phyloP scores from a whole-genome alignment of 768 basidiomycete genomes.

The Pisolithus sp. region DNA sequence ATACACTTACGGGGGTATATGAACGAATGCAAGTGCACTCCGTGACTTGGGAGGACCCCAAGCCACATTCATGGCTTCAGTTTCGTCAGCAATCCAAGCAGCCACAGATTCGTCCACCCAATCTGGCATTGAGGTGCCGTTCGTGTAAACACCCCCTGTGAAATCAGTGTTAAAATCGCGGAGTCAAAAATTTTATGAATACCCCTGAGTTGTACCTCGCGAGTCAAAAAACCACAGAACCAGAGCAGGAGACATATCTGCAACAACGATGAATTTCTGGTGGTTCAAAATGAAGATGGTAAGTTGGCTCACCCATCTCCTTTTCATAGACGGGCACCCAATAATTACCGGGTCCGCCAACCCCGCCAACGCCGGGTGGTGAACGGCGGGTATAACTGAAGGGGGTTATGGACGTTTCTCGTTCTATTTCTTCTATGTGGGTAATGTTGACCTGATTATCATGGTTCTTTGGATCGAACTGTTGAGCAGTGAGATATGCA shows the following conservation, averaged over 20 bases:
- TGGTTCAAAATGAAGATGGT: no score
- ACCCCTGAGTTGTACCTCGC: slow-evolving; percentile 35
- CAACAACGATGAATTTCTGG: neutral
- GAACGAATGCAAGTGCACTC: slow-evolving; percentile 63
- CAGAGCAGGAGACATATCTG: slow-evolving; percentile 42
- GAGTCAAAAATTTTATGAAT: neutral
- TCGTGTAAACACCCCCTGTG: slow-evolving; percentile 44
- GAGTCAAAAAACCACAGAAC: slow-evolving; percentile 78
- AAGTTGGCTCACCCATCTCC: slow-evolving; percentile 21
- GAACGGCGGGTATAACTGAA: slow-evolving; percentile 58
- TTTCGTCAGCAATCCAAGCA: slow-evolving; percentile 53
- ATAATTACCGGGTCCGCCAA: slow-evolving; percentile 61
- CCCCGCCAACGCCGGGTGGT: slow-evolving; percentile 57
- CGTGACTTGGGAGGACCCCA: slow-evolving; percentile 53
- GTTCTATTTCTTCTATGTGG: slow-evolving; percentile 57
- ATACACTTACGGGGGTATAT: slow-evolving; percentile 60
- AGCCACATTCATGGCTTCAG: slow-evolving; percentile 42
- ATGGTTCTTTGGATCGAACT: slow-evolving; percentile 49
- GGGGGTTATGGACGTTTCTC: slow-evolving; percentile 49
- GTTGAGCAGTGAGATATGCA: neutral
- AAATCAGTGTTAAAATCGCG: slow-evolving; percentile 4
- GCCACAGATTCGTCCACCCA: slow-evolving; percentile 66
- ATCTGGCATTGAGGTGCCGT: slow-evolving; percentile 46
- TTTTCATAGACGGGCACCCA: slow-evolving; percentile 64
- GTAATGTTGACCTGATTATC: slow-evolving; percentile 71